Conservation (phyloP, 345 rosid species). For the Populus deltoides region DNA sequence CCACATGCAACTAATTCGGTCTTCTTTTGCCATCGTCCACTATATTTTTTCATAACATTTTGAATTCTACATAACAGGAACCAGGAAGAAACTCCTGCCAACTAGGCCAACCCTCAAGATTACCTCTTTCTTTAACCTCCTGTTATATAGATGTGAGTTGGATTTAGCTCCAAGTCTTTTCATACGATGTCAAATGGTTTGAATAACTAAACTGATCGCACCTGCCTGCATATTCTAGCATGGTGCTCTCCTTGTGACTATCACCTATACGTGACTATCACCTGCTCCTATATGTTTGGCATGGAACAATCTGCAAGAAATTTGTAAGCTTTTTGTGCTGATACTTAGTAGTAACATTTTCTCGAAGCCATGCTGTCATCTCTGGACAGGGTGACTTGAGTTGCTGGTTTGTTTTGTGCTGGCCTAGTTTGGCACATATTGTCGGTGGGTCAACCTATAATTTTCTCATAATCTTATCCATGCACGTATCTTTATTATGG, state of each 20-base stretch:
- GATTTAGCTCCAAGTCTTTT: background rate
- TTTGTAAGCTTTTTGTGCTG: background rate
- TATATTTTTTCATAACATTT: no score
- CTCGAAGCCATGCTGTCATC: background rate
- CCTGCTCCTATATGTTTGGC: background rate
- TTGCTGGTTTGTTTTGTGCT: slow-evolving; percentile 2
- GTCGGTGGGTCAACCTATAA: slow-evolving; percentile 22
- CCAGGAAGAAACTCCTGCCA: background rate
- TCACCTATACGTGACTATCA: background rate
- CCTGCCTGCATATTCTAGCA: background rate
- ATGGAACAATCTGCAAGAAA: background rate
- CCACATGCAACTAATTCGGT: background rate
- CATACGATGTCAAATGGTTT: background rate
- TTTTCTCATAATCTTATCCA: background rate
- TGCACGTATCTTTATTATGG: slow-evolving; percentile 4
- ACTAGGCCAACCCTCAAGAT: background rate
- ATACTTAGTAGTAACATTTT: background rate
- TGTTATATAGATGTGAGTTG: background rate
- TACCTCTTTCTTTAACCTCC: background rate
- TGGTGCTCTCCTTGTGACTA: background rate
- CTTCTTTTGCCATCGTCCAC: background rate
- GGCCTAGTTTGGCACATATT: slow-evolving; percentile 22
- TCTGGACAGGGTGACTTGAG: background rate
- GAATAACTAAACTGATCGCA: background rate
- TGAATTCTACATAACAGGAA: background rate